A percentile compares a stretch with the other conserved stretches of the same genome.
These are phyloP conservation scores for Prunus mira DNA, from an alignment of 306 rosid species.

Conservation along the genomic window DNA sequence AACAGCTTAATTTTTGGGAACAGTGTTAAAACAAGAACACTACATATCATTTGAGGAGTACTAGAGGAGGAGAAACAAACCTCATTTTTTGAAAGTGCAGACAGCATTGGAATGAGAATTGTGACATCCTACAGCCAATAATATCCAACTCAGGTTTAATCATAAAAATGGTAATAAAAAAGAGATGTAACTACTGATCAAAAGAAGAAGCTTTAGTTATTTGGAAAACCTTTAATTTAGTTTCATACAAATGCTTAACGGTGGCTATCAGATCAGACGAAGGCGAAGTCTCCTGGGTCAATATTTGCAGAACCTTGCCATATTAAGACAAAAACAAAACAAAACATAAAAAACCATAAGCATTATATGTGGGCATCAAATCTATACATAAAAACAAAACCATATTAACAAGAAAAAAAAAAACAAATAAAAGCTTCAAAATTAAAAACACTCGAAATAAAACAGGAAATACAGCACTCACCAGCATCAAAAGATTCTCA, in stretches of 20 bases:
- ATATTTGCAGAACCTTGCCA: constrained; percentile 81
- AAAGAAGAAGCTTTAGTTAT: constrained; percentile 24
- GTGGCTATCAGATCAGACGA: constrained; percentile 84
- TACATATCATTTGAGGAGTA: not conserved
- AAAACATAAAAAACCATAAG: constrained; percentile 17
- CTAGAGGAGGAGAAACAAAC: constrained; percentile 38
- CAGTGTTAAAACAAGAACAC: not conserved
- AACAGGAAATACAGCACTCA: constrained; percentile 31
- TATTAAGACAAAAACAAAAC: not conserved
- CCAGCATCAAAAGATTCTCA: constrained; percentile 89
- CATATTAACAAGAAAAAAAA: constrained; percentile 2
- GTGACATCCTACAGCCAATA: constrained; percentile 79
- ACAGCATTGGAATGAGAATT: constrained; percentile 87
- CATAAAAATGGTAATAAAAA: constrained; percentile 11
- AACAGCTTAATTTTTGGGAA: not conserved
- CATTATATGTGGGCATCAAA: not conserved
- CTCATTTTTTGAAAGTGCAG: constrained; percentile 88
- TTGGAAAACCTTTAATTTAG: constrained; percentile 72
- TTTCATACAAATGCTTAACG: constrained; percentile 83
- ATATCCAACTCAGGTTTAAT: constrained; percentile 19
- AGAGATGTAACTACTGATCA: not conserved
- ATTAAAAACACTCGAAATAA: constrained; percentile 17
- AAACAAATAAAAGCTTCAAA: not conserved
- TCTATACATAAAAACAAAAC: not conserved
- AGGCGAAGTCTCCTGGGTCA: constrained; percentile 80